These are phyloP conservation scores for Aureobasidium sp. DNA, from an alignment of 2,329 filamentous ascomycete genomes.

Conservation along the genomic window DNA sequence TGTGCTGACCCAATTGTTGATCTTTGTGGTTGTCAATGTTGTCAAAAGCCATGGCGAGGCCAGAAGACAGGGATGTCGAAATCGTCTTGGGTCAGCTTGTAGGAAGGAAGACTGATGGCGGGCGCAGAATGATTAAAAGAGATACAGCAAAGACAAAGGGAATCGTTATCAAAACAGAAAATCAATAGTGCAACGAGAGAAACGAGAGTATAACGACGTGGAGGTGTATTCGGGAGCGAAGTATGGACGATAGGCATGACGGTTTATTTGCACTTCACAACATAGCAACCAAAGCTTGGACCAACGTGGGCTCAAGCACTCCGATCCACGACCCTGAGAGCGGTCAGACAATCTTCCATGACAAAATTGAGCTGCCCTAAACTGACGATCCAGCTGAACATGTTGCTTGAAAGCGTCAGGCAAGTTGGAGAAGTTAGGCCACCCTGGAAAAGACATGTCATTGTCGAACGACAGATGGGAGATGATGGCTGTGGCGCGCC, in stretches of 20 bases:
- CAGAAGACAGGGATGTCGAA: constrained; percentile 9
- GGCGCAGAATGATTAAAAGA: constrained; percentile 9
- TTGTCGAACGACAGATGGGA: background rate
- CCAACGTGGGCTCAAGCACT: constrained; percentile 6
- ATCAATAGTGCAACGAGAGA: constrained; percentile 16
- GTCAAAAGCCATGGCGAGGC: constrained; percentile 4
- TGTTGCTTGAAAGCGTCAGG: background rate
- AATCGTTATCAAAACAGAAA: constrained; percentile 11
- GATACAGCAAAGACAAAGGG: background rate
- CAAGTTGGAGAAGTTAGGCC: background rate
- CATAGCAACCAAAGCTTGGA: constrained; percentile 13
- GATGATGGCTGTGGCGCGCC: constrained; percentile 1
- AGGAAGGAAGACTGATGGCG: constrained; percentile 9
- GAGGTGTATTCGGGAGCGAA: background rate
- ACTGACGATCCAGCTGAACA: background rate
- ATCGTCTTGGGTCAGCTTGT: constrained; percentile 12
- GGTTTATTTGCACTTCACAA: constrained; percentile 9
- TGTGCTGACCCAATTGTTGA: constrained; percentile 27
- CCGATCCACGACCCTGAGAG: constrained; percentile 1
- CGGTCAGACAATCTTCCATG: constrained; percentile 4
- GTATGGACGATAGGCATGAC: constrained; percentile 7
- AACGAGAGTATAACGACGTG: constrained; percentile 14
- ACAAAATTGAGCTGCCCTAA: background rate
- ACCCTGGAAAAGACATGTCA: background rate
- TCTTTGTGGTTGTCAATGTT: constrained; percentile 13